Percentiles rank a stretch among this genome's conserved stretches.
These are phyloP conservation scores for Thermomyces lanuginosus DNA, from an alignment of 2,329 filamentous ascomycete species.

Conservation along the genomic window DNA sequence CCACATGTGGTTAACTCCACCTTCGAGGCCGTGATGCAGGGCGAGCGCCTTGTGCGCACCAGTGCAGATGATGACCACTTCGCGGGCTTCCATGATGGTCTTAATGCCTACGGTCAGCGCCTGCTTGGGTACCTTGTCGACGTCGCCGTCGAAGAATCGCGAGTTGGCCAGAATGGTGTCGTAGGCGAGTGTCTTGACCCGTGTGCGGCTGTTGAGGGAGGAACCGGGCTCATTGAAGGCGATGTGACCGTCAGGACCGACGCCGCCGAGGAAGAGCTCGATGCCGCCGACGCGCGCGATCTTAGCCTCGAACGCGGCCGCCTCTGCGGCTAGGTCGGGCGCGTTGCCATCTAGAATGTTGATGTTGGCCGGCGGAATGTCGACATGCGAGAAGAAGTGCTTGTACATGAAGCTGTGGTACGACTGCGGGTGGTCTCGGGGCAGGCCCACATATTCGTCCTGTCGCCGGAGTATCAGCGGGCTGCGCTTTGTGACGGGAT, in stretches of 20 bases:
- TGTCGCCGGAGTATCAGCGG: slow-evolving; percentile 15
- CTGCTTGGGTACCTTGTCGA: slow-evolving; percentile 60
- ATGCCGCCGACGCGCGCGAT: slow-evolving; percentile 63
- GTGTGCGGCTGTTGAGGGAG: slow-evolving; percentile 57
- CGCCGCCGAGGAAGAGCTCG: slow-evolving; percentile 70
- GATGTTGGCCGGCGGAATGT: slow-evolving; percentile 66
- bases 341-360: slow-evolving; percentile 75
- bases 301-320: slow-evolving; percentile 60
- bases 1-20: slow-evolving; percentile 81
- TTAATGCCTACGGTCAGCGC: slow-evolving; percentile 72
- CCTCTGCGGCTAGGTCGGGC: slow-evolving; percentile 57
- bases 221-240: slow-evolving; percentile 84
- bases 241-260: slow-evolving; percentile 74
- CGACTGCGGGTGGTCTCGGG: slow-evolving; percentile 66
- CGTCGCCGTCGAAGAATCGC: slow-evolving; percentile 62
- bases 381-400: slow-evolving; percentile 74
- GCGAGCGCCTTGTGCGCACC: slow-evolving; percentile 68
- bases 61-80: slow-evolving; percentile 69
- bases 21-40: slow-evolving; percentile 64
- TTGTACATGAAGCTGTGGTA: slow-evolving; percentile 93
- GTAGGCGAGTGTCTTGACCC: slow-evolving; percentile 74
- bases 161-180: slow-evolving; percentile 78
- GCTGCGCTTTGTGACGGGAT: slow-evolving; percentile 2
- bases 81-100: slow-evolving; percentile 64
- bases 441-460: slow-evolving; percentile 77